Conservation (phyloP, 495 filamentous ascomycete species). For the Astrothelium subdiscretum region DNA sequence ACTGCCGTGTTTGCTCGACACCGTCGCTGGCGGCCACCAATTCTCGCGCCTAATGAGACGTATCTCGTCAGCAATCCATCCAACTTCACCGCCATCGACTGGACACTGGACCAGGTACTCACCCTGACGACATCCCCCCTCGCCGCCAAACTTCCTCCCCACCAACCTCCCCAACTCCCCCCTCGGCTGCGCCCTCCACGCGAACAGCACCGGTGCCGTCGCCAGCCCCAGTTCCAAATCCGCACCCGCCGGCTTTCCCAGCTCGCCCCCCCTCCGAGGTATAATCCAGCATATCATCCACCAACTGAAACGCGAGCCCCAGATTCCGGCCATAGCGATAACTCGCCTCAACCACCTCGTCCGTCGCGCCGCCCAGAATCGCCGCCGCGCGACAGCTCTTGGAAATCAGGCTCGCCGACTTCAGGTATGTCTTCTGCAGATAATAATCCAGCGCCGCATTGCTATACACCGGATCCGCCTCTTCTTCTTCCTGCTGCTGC, state of each 20-base stretch:
- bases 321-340: conserved; percentile 88
- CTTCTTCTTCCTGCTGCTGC: not conserved
- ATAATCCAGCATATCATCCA: conserved; percentile 97
- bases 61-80: conserved; percentile 14
- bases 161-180: conserved; percentile 73
- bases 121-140: conserved; percentile 80
- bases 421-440: conserved; percentile 97
- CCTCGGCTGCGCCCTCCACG: conserved; percentile 71
- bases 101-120: conserved; percentile 23
- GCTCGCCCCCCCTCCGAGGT: conserved; percentile 68
- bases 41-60: conserved; percentile 57
- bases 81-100: not conserved
- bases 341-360: conserved; percentile 75
- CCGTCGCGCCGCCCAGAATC: conserved; percentile 64
- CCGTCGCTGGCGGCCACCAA: conserved; percentile 74
- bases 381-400: conserved; percentile 90
- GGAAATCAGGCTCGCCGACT: conserved; percentile 88
- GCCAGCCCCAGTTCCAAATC: conserved; percentile 89
- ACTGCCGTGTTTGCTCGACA: conserved; percentile 74
- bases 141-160: conserved; percentile 72
- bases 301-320: conserved; percentile 92
- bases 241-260: conserved; percentile 90
- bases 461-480: conserved; percentile 69
- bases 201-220: conserved; percentile 90
- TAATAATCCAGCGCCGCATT: conserved; percentile 87